Conservation (phyloP, 495 filamentous ascomycete species). For the Aspergillus indologenus region DNA sequence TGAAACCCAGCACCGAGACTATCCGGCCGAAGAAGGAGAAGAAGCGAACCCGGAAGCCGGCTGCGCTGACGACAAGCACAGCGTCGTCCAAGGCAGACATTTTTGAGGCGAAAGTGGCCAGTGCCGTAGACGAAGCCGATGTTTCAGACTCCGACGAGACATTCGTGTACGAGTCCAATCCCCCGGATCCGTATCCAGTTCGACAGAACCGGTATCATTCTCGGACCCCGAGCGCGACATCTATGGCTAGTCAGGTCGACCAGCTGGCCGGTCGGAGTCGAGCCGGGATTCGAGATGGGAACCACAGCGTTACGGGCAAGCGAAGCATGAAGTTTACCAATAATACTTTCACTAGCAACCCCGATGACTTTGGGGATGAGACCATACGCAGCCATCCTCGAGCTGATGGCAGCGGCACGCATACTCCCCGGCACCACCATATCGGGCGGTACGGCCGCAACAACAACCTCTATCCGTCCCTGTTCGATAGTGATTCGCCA, state of each 20-base stretch:
- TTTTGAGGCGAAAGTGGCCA: constrained; percentile 95
- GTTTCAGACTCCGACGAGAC: constrained; percentile 97
- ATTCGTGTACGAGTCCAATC: constrained; percentile 98
- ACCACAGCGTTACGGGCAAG: constrained; percentile 71
- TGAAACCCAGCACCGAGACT: constrained; percentile 87
- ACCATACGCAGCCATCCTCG: constrained; percentile 57
- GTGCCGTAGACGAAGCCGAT: constrained; percentile 86
- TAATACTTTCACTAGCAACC: constrained; percentile 62
- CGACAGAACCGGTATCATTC: constrained; percentile 87
- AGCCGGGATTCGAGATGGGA: constrained; percentile 57
- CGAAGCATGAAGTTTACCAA: constrained; percentile 99
- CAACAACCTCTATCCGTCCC: constrained; percentile 60
- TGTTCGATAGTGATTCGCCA: constrained; percentile 78
- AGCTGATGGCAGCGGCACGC: constrained; percentile 58
- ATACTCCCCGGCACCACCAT: constrained; percentile 70
- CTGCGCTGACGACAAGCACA: constrained; percentile 45
- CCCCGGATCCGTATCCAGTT: constrained; percentile 70
- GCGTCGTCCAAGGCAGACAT: constrained; percentile 97
- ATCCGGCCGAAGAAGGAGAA: constrained; percentile 91
- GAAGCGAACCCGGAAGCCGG: constrained; percentile 74
- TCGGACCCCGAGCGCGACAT: constrained; percentile 90
- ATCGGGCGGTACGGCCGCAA: constrained; percentile 68
- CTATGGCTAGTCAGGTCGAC: constrained; percentile 77
- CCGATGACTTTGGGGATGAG: constrained; percentile 62
- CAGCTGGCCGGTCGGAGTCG: constrained; percentile 62